These are phyloP conservation scores for Plasmodium yoelii DNA, from an alignment of 169 alveolate species.

Conservation along the genomic window DNA sequence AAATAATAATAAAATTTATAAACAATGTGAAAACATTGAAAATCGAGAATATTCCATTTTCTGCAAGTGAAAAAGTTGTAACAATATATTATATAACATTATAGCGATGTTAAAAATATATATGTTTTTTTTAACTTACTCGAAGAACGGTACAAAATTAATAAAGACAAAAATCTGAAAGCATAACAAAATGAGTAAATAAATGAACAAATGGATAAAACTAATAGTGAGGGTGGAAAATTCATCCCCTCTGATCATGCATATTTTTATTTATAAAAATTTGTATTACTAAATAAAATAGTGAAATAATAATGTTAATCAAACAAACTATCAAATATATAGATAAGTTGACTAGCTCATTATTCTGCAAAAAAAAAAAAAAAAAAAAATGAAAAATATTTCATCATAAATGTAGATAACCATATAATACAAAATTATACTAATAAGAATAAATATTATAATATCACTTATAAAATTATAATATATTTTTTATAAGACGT, in stretches of 20 bases:
- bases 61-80: conserved; percentile 1
- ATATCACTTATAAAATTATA: too few relatives aligned
- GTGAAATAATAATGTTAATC: conserved; percentile 12
- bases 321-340: conserved; percentile 25
- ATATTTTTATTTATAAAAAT: neutral
- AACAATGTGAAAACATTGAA: conserved; percentile 28
- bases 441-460: conserved; percentile 2
- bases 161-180: conserved; percentile 54
- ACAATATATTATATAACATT: too few relatives aligned
- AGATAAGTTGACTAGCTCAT: neutral
- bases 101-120: neutral
- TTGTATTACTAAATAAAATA: conserved; percentile 46
- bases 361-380: conserved; percentile 36
- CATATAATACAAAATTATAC: neutral
- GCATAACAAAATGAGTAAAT: neutral
- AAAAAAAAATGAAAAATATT: neutral
- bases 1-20: conserved; percentile 29
- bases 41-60: conserved; percentile 45
- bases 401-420: too few relatives aligned
- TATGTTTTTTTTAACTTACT: conserved; percentile 25
- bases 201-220: neutral
- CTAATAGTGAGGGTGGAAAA: too few relatives aligned
- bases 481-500: too few relatives aligned
- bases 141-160: conserved; percentile 62
- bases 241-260: too few relatives aligned